Base-by-base conservation (phyloP, 2,329 filamentous ascomycete genomes). In the Penicillium sp. region DNA sequence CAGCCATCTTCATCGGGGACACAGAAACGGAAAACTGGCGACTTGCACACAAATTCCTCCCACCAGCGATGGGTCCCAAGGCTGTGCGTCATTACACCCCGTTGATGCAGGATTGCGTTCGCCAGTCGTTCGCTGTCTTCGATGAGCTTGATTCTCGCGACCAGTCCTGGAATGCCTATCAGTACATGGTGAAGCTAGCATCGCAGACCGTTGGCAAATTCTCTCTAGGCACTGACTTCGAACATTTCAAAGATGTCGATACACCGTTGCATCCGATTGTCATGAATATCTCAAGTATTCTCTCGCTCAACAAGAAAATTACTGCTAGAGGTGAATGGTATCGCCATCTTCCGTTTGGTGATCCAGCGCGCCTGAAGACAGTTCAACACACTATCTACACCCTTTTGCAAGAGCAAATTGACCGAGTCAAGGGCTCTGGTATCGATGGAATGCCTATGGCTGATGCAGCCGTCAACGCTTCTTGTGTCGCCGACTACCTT, bases 251-350 rank as follows among this genome's bases (percentile, higher is more conserved):
- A 0, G 47, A 61, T 3, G 54, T 69, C 1, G 75, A 86, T 48
- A 71, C 83, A 0, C 80, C 76, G 0, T 67, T 80, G 1, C 80
- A 85, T 63, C 75, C 80, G 48, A 80, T 86, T 70, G 80, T 86
- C 0, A 64, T 73, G 41, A 60, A 71, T 10, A 82, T 87, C 44
- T 84, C 79, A 0, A 75, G 82, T 44, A 62, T 75, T 0, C 73
- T 88, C 2, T 73, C 77, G 27, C 70, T 88, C 13, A 87, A 85
- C 70, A 87, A 87, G 73, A 83, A 83, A 65, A 74, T 86, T 8
- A 77, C 82, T 0, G 77, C 80, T 0, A 77, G 79, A 65, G 83
- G 83, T 1, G 73, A 75, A 48, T 87, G 84, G 84, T 87, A 86
- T 56, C 72, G 72, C 2, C 69, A 73, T 8, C 63, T 88, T 27